Evolutionary conservation across 176 grass and related monocot genomes (phyloP).

Genomic region (Carex scoparia): DNA sequence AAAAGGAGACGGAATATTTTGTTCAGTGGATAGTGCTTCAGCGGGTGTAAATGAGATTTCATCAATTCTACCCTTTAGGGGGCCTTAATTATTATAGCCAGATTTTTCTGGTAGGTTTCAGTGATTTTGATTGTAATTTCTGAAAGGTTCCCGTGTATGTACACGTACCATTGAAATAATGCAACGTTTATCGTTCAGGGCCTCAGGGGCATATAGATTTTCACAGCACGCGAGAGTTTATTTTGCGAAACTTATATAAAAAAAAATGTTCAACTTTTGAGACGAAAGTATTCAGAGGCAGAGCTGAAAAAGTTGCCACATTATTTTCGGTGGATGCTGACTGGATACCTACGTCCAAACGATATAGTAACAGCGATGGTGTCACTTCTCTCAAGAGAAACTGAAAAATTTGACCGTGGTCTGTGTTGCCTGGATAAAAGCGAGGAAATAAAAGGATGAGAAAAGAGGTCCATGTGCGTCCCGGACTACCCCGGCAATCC

Average conservation of each 20-base stretch:
- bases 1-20: conserved; percentile 2
- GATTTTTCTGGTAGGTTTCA: conserved; percentile 17
- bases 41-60: conserved; percentile 27
- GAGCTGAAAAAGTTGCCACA: background rate
- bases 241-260: background rate
- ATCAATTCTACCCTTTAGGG: conserved; percentile 10
- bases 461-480: background rate
- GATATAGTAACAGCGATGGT: too few species aligned
- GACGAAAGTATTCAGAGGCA: background rate
- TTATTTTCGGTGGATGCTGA: too few species aligned
- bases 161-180: conserved; percentile 7
- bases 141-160: background rate
- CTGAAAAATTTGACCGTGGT: background rate
- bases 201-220: background rate
- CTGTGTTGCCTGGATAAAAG: background rate
- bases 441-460: background rate
- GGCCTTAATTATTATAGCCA: conserved; percentile 26
- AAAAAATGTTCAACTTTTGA: background rate
- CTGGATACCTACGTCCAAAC: too few species aligned
- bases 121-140: background rate
- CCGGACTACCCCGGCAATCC: too few species aligned
- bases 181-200: background rate
- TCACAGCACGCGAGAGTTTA: background rate
- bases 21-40: background rate
- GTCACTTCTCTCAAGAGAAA: background rate